phyloP scores from a whole-genome alignment of 441 rosid species.

The Cnidoscolus chayamansa region DNA sequence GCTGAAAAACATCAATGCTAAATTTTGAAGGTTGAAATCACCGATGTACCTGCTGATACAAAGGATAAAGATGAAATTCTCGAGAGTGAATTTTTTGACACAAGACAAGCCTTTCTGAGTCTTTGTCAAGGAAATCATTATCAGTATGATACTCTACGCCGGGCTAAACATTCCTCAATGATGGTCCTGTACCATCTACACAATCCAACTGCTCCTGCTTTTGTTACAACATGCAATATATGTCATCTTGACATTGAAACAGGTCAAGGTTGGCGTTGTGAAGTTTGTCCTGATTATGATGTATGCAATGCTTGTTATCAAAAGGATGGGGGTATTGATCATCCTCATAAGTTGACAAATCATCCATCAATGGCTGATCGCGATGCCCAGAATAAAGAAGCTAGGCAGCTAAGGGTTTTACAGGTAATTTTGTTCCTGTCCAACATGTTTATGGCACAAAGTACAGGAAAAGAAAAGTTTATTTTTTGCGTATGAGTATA shows the following conservation, averaged over 20 bases:
- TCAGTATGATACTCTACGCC: slow-evolving; percentile 94
- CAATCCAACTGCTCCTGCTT: slow-evolving; percentile 99
- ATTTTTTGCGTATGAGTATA: not conserved
- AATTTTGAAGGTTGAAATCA: slow-evolving; percentile 63
- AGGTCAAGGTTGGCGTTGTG: slow-evolving; percentile 99
- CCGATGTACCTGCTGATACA: slow-evolving; percentile 72
- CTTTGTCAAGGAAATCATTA: slow-evolving; percentile 99
- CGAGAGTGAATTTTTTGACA: slow-evolving; percentile 98
- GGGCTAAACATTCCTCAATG: slow-evolving; percentile 99
- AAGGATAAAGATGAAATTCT: slow-evolving; percentile 96
- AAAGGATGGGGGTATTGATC: slow-evolving; percentile 88
- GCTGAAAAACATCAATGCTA: slow-evolving; percentile 24
- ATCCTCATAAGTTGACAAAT: slow-evolving; percentile 97
- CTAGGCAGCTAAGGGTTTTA: slow-evolving; percentile 79
- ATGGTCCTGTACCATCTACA: slow-evolving; percentile 99
- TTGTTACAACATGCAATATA: slow-evolving; percentile 82
- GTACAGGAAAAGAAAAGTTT: not conserved
- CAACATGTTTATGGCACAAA: not conserved
- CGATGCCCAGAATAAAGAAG: slow-evolving; percentile 98
- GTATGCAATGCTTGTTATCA: slow-evolving; percentile 86
- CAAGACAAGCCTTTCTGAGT: slow-evolving; percentile 98
- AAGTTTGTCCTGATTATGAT: slow-evolving; percentile 96
- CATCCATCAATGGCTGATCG: slow-evolving; percentile 93
- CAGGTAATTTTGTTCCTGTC: slow-evolving; percentile 49
- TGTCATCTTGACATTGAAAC: slow-evolving; percentile 96